phyloP scores from a whole-genome alignment of 805 yeast species.

The Lipomyces mesembrius region DNA sequence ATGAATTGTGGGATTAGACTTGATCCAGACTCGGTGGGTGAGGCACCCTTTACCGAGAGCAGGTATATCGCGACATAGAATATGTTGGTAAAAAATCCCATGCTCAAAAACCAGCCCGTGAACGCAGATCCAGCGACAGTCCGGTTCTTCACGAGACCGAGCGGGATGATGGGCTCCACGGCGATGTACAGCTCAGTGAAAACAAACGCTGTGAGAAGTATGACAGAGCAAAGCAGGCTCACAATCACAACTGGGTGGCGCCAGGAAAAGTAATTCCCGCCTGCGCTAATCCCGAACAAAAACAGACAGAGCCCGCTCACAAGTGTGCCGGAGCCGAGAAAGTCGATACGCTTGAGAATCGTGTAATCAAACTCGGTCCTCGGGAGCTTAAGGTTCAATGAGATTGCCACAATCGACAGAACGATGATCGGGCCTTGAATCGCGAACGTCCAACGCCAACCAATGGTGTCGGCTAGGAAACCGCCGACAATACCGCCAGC shows the following conservation, averaged over 20 bases:
- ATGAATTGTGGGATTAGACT: slow-evolving; percentile 59
- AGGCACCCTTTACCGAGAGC: slow-evolving; percentile 55
- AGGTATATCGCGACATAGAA: slow-evolving; percentile 73
- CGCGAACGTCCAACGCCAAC: slow-evolving; percentile 62
- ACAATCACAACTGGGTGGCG: slow-evolving; percentile 50
- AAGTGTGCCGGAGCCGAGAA: slow-evolving; percentile 61
- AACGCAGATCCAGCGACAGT: slow-evolving; percentile 68
- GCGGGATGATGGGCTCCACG: slow-evolving; percentile 68
- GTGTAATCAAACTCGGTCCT: slow-evolving; percentile 40
- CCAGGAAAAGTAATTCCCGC: slow-evolving; percentile 60
- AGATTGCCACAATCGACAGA: slow-evolving; percentile 47
- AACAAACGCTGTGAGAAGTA: slow-evolving; percentile 50
- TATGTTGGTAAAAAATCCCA: slow-evolving; percentile 65
- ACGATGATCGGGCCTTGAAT: slow-evolving; percentile 49
- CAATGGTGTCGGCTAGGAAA: slow-evolving; percentile 53
- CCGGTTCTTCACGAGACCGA: slow-evolving; percentile 57
- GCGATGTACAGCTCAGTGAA: slow-evolving; percentile 58
- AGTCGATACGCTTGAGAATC: slow-evolving; percentile 64
- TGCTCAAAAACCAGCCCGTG: slow-evolving; percentile 70
- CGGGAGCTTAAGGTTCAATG: slow-evolving; percentile 28
- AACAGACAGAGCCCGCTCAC: slow-evolving; percentile 62
- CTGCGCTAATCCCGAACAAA: slow-evolving; percentile 67
- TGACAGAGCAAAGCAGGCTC: slow-evolving; percentile 46
- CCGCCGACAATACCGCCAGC: slow-evolving; percentile 67
- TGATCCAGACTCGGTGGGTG: slow-evolving; percentile 61